Evolutionary conservation across 1,284 basidiomycete genomes (phyloP).

Genomic region (Rhodotorula glutinis): DNA sequence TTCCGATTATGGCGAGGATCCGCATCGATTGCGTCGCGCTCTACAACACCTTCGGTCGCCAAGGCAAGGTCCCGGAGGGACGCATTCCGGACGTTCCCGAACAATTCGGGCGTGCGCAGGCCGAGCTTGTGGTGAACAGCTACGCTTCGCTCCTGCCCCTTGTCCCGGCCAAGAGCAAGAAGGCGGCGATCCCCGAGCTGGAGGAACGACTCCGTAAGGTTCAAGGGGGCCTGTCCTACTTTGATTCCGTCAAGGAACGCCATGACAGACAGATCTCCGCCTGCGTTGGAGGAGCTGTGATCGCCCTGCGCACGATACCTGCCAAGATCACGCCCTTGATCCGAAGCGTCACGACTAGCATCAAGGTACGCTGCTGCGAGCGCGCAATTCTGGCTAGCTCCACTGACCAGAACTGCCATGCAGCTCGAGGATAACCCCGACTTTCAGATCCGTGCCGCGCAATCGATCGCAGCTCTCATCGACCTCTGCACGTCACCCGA

Average conservation of each 20-base stretch:
- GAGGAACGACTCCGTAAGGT: constrained; percentile 74
- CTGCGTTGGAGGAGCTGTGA: constrained; percentile 83
- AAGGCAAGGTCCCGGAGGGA: constrained; percentile 78
- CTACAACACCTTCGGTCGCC: constrained; percentile 72
- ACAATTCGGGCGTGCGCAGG: constrained; percentile 78
- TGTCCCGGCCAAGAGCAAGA: constrained; percentile 67
- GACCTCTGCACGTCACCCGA: constrained; percentile 73
- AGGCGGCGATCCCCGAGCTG: constrained; percentile 64
- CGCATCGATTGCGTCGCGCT: constrained; percentile 76
- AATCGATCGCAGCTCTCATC: constrained; percentile 81
- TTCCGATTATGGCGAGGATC: constrained; percentile 72
- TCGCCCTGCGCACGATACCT: constrained; percentile 76
- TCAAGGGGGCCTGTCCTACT: constrained; percentile 73
- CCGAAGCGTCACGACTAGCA: constrained; percentile 94
- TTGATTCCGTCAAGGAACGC: constrained; percentile 68
- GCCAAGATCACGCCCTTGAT: constrained; percentile 95
- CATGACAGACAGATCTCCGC: constrained; percentile 86
- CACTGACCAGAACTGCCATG: rapidly evolving
- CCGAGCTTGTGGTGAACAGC: constrained; percentile 68
- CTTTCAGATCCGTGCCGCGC: constrained; percentile 84
- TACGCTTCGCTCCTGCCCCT: constrained; percentile 62
- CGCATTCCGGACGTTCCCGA: constrained; percentile 76
- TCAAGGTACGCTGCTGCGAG: constrained; percentile 63
- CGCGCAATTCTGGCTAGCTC: not conserved
- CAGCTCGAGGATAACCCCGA: constrained; percentile 87